Base-by-base conservation (phyloP, 257 asterid genomes). In the Thymus mandschuricus region DNA sequence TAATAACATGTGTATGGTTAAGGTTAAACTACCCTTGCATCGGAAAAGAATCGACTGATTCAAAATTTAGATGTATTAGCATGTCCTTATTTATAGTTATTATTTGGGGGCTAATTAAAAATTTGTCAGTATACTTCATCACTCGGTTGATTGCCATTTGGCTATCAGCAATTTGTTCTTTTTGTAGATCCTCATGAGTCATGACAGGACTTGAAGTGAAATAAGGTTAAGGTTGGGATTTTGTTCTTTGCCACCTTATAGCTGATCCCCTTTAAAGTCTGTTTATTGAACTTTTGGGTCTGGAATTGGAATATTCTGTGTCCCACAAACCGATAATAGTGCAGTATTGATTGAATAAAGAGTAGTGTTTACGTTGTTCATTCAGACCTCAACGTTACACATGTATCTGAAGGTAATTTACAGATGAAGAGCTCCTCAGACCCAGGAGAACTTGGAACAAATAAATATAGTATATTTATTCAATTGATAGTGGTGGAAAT, bases 351-450 rank as follows among this genome's bases (percentile, higher is more conserved):
- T 56, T 55, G 28, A 68, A 27, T 55, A 41, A 72, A 13, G 64
- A 63, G 40, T 41, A 55, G 27, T 48, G 11, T 29, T 57, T 69
- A 69, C 46, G 13, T 69, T 29, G 44, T 58, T 45, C 28, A 66
- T 45, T 34, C 49, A 56, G 34, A 41, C 45, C 51, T 45, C 71
- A 72, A 44, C 78, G 73, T 34, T 56, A 64, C 27, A 58, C 64
- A 1, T 69, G 75, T 62, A 60, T 54, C 29, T 65, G 74, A 60
- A 71, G 33, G 31, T 41, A 52, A 72, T 78, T 41, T 78, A 73
- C 79, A 73, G 69, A 68, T 55, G 58, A 71, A 77, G 69, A 51
- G 50, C 71, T n/a, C 21, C 57, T 58, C 69, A 40, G 69, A 45
- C n/a, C 52, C 31, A 48, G 51, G 57, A 66, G 76, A 61, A 71